phyloP scores from a whole-genome alignment of 108 stramenopile genomes.

The Skeletonema marinoi region DNA sequence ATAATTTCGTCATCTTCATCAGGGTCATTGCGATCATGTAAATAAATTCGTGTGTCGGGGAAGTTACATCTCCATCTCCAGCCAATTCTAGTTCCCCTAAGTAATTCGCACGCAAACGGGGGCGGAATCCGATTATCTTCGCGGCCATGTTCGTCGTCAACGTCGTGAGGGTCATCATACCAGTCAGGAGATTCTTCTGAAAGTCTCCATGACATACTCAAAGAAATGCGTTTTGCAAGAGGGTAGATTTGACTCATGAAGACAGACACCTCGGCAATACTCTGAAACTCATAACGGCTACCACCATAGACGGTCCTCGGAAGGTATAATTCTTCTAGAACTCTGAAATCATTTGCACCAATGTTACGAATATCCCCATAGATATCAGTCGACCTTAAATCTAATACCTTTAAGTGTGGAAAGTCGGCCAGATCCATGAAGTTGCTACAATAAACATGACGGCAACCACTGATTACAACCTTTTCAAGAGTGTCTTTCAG shows the following conservation, averaged over 20 bases:
- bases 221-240: not conserved
- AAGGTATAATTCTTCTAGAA: not conserved
- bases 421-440: constrained; percentile 21
- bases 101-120: not conserved
- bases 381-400: not conserved
- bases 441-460: not conserved
- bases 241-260: not conserved
- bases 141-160: not conserved
- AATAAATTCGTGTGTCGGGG: too few species aligned
- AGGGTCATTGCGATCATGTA: too few species aligned
- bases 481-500: not conserved
- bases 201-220: not conserved
- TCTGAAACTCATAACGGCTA: not conserved
- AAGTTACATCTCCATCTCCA: too few species aligned
- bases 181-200: constrained; percentile 4
- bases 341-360: not conserved
- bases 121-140: not conserved
- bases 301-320: not conserved
- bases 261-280: not conserved
- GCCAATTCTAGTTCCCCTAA: not conserved
- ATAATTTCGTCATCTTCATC: too few species aligned
- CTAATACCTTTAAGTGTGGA: not conserved
- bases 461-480: not conserved
- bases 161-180: not conserved
- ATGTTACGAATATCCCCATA: not conserved